Conservation (phyloP, 2,329 filamentous ascomycete genomes). For the Verticillium nonalfalfae region DNA sequence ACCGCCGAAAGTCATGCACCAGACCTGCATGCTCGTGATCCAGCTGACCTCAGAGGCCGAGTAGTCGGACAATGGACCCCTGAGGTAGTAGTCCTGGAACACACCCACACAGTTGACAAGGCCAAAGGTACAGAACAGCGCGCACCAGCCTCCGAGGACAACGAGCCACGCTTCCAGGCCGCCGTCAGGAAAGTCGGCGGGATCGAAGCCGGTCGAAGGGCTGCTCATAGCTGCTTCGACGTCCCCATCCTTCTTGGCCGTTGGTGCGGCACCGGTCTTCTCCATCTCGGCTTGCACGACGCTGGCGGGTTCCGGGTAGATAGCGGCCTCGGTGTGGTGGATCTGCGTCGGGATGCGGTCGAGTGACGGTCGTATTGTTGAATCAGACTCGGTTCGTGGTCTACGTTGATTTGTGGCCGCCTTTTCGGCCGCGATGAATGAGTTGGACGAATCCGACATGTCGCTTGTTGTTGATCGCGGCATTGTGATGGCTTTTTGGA, state of each 20-base stretch:
- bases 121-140: conserved; percentile 17
- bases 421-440: conserved; percentile 9
- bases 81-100: conserved; percentile 38
- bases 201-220: neutral
- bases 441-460: conserved; percentile 9
- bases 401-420: conserved; percentile 4
- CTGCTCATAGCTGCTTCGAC: neutral
- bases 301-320: conserved; percentile 21
- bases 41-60: conserved; percentile 35
- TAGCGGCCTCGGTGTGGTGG: conserved; percentile 25
- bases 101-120: conserved; percentile 37
- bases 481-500: conserved; percentile 1
- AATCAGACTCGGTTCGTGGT: conserved; percentile 4
- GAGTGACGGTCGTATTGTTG: conserved; percentile 12
- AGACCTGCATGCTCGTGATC: conserved; percentile 36
- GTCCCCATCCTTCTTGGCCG: neutral
- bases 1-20: conserved; percentile 32
- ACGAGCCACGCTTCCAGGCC: conserved; percentile 19
- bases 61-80: conserved; percentile 19
- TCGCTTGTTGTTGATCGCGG: conserved; percentile 3
- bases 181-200: conserved; percentile 12
- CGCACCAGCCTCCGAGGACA: conserved; percentile 15
- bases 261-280: conserved; percentile 15
- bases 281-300: conserved; percentile 26
- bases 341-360: conserved; percentile 23